Evolutionary conservation across 2,329 filamentous ascomycete genomes (phyloP), one percentile per base, ranked within the genome.

Genomic region (Trichoderma asperellum): DNA sequence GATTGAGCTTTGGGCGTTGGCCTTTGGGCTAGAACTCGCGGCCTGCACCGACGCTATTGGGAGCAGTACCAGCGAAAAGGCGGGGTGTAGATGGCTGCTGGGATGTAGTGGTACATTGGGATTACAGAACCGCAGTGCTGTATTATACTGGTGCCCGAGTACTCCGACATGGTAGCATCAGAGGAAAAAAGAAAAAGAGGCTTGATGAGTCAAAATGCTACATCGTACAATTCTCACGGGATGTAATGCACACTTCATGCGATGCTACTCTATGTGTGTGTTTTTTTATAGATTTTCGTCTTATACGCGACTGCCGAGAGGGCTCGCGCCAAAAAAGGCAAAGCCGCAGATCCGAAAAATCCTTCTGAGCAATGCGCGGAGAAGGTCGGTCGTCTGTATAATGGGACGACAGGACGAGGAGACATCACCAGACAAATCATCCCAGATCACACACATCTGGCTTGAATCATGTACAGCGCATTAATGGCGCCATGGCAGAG

Each of bases 1-100:
- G 49, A 65, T 57, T 47, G 37, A 57, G 52, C 49, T 47, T 43
- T 58, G 21, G 61, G 21, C 61, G 56, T 65, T 65, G 61, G 61
- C 5, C 61, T 56, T 56, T 37, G 34, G 52, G 35, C 32, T 43
- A 40, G 27, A 29, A 29, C n/a, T 7, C 16, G 6, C 43, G n/a
- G 47, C 4, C 16, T 18, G 18, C 7, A 18, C 32, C 5, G 7
- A 32, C 32, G 32, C 32, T 32, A 32, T 5, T 32, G 32, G 62
- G 49, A 18, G 6, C n/a, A 10, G 27, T 18, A 32, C 52, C 47
- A 10, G 5, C 21, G 0, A 37, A 55, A 53, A 53, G 47, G 4
- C 47, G 60, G 60, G 60, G 1, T 32, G 21, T 2, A 16, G 24
- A 29, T 35, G 14, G 43, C n/a, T 27, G n/a, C 29, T 2, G 0